These are phyloP conservation scores for Sophora flavescens DNA, from an alignment of 306 rosid species.

Conservation along the genomic window DNA sequence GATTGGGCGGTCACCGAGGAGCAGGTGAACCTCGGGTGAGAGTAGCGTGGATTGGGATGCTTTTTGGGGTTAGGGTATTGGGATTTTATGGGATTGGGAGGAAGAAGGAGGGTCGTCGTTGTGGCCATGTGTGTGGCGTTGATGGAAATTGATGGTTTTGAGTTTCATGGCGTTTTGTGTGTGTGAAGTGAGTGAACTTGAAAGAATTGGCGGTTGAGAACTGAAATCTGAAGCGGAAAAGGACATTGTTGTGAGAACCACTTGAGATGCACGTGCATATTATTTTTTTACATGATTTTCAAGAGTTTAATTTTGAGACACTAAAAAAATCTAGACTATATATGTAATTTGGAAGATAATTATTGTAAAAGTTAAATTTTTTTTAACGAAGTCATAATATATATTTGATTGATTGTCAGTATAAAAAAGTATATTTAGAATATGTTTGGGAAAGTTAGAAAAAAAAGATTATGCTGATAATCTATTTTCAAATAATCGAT, in stretches of 20 bases:
- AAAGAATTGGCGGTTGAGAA: constrained; percentile 37
- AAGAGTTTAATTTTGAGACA: too few relatives aligned
- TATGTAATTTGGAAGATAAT: too few relatives aligned
- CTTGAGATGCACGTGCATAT: constrained; percentile 13
- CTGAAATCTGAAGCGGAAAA: background rate
- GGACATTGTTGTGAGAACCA: background rate
- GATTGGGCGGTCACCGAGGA: constrained; percentile 69
- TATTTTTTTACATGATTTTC: background rate
- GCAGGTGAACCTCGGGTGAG: constrained; percentile 52
- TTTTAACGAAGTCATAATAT: too few relatives aligned
- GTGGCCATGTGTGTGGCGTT: constrained; percentile 55
- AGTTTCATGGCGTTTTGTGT: constrained; percentile 28
- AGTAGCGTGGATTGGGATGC: constrained; percentile 4
- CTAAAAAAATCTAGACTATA: too few relatives aligned
- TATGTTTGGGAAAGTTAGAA: too few relatives aligned
- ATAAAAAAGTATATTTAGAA: too few relatives aligned
- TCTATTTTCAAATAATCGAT: too few relatives aligned
- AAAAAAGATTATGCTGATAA: too few relatives aligned
- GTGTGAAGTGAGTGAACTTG: constrained; percentile 7
- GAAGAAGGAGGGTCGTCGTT: constrained; percentile 47
- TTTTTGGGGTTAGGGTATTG: constrained; percentile 27
- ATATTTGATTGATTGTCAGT: too few relatives aligned
- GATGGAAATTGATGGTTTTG: constrained; percentile 21
- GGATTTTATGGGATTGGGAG: constrained; percentile 43
- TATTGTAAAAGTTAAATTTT: too few relatives aligned